Evolutionary conservation across 2,329 filamentous ascomycete species (phyloP).

Genomic region (Alternaria sp.): DNA sequence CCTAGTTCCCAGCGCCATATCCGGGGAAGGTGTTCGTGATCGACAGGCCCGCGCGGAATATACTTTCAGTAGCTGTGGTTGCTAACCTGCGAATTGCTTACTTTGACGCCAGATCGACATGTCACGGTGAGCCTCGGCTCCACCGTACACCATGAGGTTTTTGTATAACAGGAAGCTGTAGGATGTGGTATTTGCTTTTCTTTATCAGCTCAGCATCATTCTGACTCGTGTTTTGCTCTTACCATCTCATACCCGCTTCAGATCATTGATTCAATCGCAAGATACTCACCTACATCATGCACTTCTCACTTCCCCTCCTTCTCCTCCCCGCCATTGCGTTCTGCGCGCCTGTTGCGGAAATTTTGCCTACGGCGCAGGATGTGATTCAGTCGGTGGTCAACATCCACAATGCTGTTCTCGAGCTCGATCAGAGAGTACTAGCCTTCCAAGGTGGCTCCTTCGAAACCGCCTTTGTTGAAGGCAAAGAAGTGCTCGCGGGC

Average conservation of each 20-base stretch:
- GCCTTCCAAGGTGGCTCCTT: conserved; percentile 7
- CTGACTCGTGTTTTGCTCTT: neutral
- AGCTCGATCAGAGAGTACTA: conserved; percentile 13
- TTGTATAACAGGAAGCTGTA: neutral
- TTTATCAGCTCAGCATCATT: neutral
- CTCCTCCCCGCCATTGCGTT: conserved; percentile 1
- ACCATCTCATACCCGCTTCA: neutral
- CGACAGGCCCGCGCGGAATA: neutral
- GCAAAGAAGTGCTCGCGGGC: conserved; percentile 18
- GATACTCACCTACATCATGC: neutral
- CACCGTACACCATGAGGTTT: neutral
- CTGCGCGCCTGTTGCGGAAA: neutral
- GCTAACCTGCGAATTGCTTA: neutral
- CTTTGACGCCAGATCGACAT: neutral
- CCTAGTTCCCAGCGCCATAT: neutral
- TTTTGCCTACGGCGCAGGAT: conserved; percentile 1
- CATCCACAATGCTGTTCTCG: conserved; percentile 23
- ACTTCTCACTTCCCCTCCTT: neutral
- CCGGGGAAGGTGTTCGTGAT: neutral
- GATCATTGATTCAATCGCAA: neutral
- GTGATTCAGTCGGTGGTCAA: conserved; percentile 11
- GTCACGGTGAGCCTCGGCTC: neutral
- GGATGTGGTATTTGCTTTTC: neutral
- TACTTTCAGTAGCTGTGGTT: neutral
- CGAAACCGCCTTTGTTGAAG: conserved; percentile 16